Evolutionary conservation across 2,329 filamentous ascomycete species (phyloP).

Genomic region (Penicillium janthinellum): DNA sequence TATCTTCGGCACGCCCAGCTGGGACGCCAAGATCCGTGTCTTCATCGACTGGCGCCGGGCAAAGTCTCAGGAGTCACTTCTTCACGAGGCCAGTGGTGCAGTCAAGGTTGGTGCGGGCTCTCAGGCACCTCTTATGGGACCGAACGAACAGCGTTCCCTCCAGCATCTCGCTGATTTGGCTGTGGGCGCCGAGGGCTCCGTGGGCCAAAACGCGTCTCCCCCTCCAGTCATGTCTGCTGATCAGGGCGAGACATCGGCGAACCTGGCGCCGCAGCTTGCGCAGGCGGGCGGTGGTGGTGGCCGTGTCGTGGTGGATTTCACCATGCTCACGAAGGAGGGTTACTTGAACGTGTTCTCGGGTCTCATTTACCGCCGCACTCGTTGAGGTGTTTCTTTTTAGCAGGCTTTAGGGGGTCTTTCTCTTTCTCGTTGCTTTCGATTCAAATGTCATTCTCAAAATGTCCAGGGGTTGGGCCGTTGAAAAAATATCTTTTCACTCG

Average conservation of each 20-base stretch:
- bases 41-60: conserved; percentile 43
- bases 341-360: conserved; percentile 46
- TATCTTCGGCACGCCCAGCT: conserved; percentile 42
- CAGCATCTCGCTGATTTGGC: conserved; percentile 49
- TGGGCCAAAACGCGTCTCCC: conserved; percentile 33
- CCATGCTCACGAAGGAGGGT: conserved; percentile 44
- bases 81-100: conserved; percentile 27
- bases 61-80: conserved; percentile 37
- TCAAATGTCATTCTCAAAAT: neutral
- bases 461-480: neutral
- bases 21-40: conserved; percentile 45
- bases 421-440: neutral
- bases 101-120: conserved; percentile 18
- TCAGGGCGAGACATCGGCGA: conserved; percentile 30
- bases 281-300: conserved; percentile 27
- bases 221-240: conserved; percentile 30
- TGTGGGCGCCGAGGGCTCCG: conserved; percentile 45
- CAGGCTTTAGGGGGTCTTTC: neutral
- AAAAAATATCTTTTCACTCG: neutral
- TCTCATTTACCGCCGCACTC: conserved; percentile 36
- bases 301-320: conserved; percentile 43
- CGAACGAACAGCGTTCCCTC: conserved; percentile 48
- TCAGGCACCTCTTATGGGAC: conserved; percentile 41
- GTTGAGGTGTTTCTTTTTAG: conserved; percentile 15
- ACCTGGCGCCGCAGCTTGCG: conserved; percentile 28